Percentiles rank a stretch among this genome's conserved stretches.
phyloP scores from a whole-genome alignment of 257 asterid species.

The Cruciata laevipes region DNA sequence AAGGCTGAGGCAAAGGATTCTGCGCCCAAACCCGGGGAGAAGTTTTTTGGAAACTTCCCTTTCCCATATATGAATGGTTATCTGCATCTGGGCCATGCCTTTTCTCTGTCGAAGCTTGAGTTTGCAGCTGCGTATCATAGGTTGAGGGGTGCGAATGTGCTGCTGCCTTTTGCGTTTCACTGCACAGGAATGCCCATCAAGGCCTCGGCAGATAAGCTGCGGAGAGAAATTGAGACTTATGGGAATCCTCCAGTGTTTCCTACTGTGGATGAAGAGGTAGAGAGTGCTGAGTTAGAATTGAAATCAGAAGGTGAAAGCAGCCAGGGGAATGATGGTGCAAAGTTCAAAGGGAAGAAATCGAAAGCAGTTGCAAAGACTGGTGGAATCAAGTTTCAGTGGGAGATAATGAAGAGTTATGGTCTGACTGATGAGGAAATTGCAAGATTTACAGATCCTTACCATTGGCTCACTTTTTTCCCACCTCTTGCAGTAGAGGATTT shows the following conservation, averaged over 20 bases:
- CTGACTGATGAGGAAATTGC: conserved; percentile 73
- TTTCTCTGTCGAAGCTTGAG: conserved; percentile 80
- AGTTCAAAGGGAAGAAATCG: conserved; percentile 84
- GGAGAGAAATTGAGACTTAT: conserved; percentile 51
- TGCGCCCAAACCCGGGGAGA: conserved; percentile 61
- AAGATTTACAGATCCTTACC: conserved; percentile 55
- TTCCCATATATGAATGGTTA: conserved; percentile 91
- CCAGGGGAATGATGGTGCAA: conserved; percentile 48
- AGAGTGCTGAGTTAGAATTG: conserved; percentile 1
- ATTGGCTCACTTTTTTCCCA: conserved; percentile 79
- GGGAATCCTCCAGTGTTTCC: conserved; percentile 88
- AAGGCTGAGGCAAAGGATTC: conserved; percentile 55
- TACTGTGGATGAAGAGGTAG: conserved; percentile 42
- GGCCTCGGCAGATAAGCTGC: conserved; percentile 88
- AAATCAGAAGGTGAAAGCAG: conserved; percentile 35
- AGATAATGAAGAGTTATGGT: conserved; percentile 81
- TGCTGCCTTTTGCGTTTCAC: conserved; percentile 81
- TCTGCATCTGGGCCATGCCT: conserved; percentile 87
- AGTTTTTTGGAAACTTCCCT: conserved; percentile 82
- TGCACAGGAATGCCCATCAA: conserved; percentile 96
- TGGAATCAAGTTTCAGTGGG: conserved; percentile 71
- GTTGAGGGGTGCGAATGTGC: conserved; percentile 77
- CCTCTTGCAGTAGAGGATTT: conserved; percentile 85
- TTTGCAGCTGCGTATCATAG: conserved; percentile 89
- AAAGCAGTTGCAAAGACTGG: conserved; percentile 80